A percentile compares a stretch with the other conserved stretches of the same genome.
phyloP scores from a whole-genome alignment of 2,329 filamentous ascomycete genomes.

The Lachnellula hyalina region DNA sequence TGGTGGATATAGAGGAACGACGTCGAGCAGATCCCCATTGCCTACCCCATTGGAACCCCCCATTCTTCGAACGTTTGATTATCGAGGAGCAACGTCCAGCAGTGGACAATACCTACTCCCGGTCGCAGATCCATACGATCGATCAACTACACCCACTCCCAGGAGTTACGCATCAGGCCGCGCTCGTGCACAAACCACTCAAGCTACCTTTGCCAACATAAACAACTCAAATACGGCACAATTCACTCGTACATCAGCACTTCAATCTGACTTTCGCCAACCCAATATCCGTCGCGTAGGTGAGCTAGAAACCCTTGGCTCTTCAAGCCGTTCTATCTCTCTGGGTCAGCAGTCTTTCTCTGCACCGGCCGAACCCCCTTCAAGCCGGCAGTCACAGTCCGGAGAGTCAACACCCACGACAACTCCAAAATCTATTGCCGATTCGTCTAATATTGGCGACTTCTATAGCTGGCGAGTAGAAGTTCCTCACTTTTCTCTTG shows the following conservation, averaged over 20 bases:
- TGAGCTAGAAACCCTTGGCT: not conserved
- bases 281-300: not conserved
- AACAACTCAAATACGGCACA: not conserved
- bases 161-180: not conserved
- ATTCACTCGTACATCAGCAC: not conserved
- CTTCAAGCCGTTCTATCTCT: not conserved
- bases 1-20: not conserved
- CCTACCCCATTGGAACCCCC: not conserved
- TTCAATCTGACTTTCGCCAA: not conserved
- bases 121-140: not conserved
- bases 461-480: not conserved
- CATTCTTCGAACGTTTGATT: not conserved
- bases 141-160: not conserved
- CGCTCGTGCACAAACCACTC: not conserved
- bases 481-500: not conserved
- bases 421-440: not conserved
- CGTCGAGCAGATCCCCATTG: not conserved
- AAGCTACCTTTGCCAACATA: not conserved
- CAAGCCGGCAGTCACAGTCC: not conserved
- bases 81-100: not conserved
- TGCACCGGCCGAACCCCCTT: not conserved
- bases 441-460: not conserved
- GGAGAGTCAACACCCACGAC: not conserved
- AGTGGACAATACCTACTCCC: not conserved
- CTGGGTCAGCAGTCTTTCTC: not conserved